These are phyloP conservation scores for Ceratorhiza oryzae-sativae DNA, from an alignment of 1,284 basidiomycete genomes.

Conservation along the genomic window DNA sequence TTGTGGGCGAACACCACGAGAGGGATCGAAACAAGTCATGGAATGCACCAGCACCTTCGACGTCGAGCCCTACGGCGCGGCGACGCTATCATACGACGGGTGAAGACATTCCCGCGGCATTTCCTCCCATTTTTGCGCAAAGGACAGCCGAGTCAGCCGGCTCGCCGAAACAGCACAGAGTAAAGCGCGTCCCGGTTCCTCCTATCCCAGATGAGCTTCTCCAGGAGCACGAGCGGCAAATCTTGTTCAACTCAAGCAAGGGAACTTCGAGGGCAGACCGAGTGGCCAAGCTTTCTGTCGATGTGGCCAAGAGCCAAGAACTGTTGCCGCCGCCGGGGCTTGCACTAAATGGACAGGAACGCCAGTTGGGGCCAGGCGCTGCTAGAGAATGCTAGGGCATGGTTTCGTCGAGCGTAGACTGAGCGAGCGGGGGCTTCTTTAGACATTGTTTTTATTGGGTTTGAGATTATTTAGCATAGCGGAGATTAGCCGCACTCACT, in stretches of 20 bases:
- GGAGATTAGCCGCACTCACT: background rate
- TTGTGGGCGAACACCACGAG: background rate
- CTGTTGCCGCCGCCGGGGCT: constrained; percentile 6
- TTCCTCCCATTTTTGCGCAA: background rate
- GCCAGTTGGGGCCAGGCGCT: constrained; percentile 23
- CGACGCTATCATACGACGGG: constrained; percentile 3
- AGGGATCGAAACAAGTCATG: background rate
- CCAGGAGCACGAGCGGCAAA: constrained; percentile 33
- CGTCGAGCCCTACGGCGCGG: background rate
- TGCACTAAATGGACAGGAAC: background rate
- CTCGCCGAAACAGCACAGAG: background rate
- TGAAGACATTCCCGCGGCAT: background rate
- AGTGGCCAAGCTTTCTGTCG: constrained; percentile 1
- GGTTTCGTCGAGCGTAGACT: constrained; percentile 28
- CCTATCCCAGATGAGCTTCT: constrained; percentile 34
- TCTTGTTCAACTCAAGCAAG: background rate
- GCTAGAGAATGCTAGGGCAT: constrained; percentile 33
- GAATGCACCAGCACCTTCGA: background rate
- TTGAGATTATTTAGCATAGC: constrained; percentile 4
- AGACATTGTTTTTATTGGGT: constrained; percentile 5
- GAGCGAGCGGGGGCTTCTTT: background rate
- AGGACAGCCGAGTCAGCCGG: background rate
- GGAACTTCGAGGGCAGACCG: background rate
- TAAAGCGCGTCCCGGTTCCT: constrained; percentile 30
- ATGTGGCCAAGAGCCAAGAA: background rate